Evolutionary conservation across 805 yeast species (phyloP), one percentile per base, ranked within the genome.

Genomic region (Yamadazyma sp.): DNA sequence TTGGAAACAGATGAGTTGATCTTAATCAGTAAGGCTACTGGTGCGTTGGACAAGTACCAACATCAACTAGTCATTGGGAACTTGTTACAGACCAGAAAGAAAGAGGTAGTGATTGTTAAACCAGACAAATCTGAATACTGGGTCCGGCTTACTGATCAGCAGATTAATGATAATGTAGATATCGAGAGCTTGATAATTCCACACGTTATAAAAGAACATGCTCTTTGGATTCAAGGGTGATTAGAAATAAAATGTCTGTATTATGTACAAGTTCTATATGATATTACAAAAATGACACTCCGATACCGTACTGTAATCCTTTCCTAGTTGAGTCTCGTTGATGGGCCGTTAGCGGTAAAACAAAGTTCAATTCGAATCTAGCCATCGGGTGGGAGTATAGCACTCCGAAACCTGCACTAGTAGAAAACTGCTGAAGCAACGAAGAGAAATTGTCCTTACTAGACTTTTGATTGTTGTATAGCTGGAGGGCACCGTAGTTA

Each of bases 51-150:
- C 18, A 72, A 96, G 42, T 93, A 93, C 60, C 84, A 80, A 44
- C 99, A 93, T 61, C 97, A 91, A 60, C 65, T 93, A 37, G 99
- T 93, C 9, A 89, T 93, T 57, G 99, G 99, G 3, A 93, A 93
- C 54, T 64, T 93, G 47, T 66, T 93, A 45, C 96, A 90, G 55
- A 83, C 95, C 0, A 78, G 99, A 54, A 91, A 89, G 60, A 67
- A 69, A 39, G 90, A 89, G 55, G 96, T 93, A 26, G 89, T 87
- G 2, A 86, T 93, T 57, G 96, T 93, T 3, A 74, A 76, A 2
- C 70, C 70, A 1, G 71, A 70, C 3, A 58, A 55, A 6, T 59
- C 59, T 3, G 55, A 55, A 19, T 43, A 53, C 8, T 81, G 89
- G 89, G 59, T 77, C 36, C 69, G 57, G 44, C 55, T 87, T 22